Base-by-base conservation (phyloP, 2,329 filamentous ascomycete genomes). In the Parastagonospora nodorum region DNA sequence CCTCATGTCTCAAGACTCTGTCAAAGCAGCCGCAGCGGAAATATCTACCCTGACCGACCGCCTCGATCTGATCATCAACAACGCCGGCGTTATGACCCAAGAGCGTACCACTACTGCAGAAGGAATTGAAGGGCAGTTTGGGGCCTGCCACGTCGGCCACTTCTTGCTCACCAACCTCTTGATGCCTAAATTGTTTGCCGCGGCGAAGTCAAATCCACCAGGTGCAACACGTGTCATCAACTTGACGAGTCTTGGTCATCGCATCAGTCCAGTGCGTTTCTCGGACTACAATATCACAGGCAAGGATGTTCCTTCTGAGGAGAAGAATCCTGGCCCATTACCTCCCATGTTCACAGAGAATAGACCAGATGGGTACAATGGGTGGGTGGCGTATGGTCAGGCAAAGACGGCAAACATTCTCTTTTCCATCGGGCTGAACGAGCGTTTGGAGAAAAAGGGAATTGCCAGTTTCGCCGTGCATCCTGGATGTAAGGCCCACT, bases 91-190 rank as follows among this genome's bases (percentile, higher is more conserved):
- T 38, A 74, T 70, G 67, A 65, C 65, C 2, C 56, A 48, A 6
- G 59, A 44, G 14, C 57, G 50, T 2, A 64, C 60, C 8, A 54
- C 61, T 0, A 79, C 78, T 0, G 57, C 63, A 24, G 76, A 80
- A 38, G 76, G 74, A n/a, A 77, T 78, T 49, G 78, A 81, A 60
- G 68, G 74, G 7, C 77, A 80, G 47, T 77, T 81, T 42, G 79
- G 75, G 16, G 74, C 70, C 4, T 80, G 80, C 50, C 76, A 80
- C 55, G 63, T 81, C 32, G 79, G 77, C 3, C 79, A 79, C 53
- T 77, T 78, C 7, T 66, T 80, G 0, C 58, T 81, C 8, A 78
- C 74, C 7, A 76, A 74, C 30, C 61, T 78, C 1, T 66, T 82
- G 1, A 57, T 78, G 8, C 74, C 74, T 1, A 67, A 65, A 1